phyloP scores from a whole-genome alignment of 345 rosid genomes.

The Acer campestre region DNA sequence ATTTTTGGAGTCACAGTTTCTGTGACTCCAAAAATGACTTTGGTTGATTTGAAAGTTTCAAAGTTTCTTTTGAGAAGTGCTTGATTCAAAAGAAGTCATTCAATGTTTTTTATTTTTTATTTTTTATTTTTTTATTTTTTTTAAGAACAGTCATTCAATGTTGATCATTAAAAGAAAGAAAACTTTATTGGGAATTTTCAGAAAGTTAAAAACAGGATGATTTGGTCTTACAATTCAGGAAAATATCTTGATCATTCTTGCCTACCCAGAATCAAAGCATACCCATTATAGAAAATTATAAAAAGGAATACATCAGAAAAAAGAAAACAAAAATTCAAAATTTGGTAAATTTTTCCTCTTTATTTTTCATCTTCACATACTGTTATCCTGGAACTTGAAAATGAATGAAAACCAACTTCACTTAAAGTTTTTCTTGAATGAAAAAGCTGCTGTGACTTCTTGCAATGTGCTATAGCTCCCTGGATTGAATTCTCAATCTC shows the following conservation, averaged over 20 bases:
- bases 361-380: slow-evolving; percentile 49
- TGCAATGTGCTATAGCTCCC: slow-evolving; percentile 95
- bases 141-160: not conserved
- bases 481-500: slow-evolving; percentile 81
- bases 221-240: slow-evolving; percentile 18
- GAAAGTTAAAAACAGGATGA: slow-evolving; percentile 18
- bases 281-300: slow-evolving; percentile 7
- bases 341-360: slow-evolving; percentile 11
- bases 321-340: not conserved
- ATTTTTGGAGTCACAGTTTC: not conserved
- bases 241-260: not conserved
- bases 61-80: not conserved
- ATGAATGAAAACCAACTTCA: slow-evolving; percentile 57
- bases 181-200: slow-evolving; percentile 10
- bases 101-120: not conserved
- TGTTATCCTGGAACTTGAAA: slow-evolving; percentile 50
- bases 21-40: slow-evolving; percentile 6
- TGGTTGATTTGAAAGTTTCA: slow-evolving; percentile 15
- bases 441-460: slow-evolving; percentile 60
- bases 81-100: not conserved
- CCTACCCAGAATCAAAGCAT: slow-evolving; percentile 14
- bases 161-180: slow-evolving; percentile 3
- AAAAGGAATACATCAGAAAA: slow-evolving; percentile 21
- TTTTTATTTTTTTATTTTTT: not conserved
- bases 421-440: slow-evolving; percentile 42